Base-by-base conservation (phyloP, 2,329 filamentous ascomycete species). In the Cladophialophora carrionii region DNA sequence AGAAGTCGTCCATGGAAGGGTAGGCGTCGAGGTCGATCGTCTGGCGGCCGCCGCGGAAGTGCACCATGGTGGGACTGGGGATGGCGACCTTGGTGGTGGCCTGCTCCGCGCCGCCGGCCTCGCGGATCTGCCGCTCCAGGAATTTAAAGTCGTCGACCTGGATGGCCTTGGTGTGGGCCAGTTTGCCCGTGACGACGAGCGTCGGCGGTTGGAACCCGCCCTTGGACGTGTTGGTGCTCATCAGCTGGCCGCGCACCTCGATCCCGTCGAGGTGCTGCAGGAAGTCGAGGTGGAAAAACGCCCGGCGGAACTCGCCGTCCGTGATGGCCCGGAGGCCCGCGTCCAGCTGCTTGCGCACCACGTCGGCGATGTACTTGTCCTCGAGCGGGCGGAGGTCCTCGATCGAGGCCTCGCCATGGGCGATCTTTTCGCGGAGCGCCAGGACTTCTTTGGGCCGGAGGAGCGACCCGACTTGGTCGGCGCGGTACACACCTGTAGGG, bases 211-310 rank as follows among this genome's bases (percentile, higher is more conserved):
- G 81, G 64, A 81, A 81, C 65, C 66, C 70, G n/a, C 43, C 63
- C 57, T 68, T 66, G 17, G 66, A 69, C 2, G 62, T 59, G 60
- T 68, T 69, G 7, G 70, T 62, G 75, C 73, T 73, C 81, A 71
- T 55, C 29, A 70, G 24, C 65, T 74, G 73, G 60, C 84, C 83
- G 68, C 79, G 79, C 69, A 82, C 78, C 74, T 84, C 81, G 69
- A 86, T 80, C 58, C 84, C 84, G 48, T 77, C 77, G 3, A 86
- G 76, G 71, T 85, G 80, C 73, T 83, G 78, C 51, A 86, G 78
- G 75, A 85, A 86, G 74, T 86, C 84, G 65, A 85, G 80, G 73
- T 86, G 84, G 76, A 86, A 86, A 77, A 81, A 86, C 53, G 80
- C 80, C 62, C 84, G 81, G 59, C 83, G 81, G 75, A 84, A 85